These are phyloP conservation scores for Stachybotrys elegans DNA, from an alignment of 2,329 filamentous ascomycete species.

Conservation along the genomic window DNA sequence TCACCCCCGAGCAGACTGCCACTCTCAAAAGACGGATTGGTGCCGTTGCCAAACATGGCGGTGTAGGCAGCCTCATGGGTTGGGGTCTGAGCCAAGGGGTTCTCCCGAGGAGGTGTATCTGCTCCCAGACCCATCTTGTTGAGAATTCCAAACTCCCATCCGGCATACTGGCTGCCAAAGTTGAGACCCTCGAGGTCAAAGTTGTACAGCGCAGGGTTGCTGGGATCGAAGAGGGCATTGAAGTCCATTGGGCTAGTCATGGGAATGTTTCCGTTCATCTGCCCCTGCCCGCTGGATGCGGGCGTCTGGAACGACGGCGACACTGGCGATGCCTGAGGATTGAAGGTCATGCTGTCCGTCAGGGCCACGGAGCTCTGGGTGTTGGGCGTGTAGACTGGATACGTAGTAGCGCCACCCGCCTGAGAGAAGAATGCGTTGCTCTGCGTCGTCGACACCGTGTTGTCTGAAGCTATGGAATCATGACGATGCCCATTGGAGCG, in stretches of 20 bases:
- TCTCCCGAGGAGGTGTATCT: slow-evolving; percentile 72
- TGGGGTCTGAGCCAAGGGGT: slow-evolving; percentile 35
- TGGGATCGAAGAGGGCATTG: slow-evolving; percentile 74
- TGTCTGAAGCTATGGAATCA: slow-evolving; percentile 42
- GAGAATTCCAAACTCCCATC: slow-evolving; percentile 92
- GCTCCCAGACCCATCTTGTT: slow-evolving; percentile 80
- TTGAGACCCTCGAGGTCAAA: slow-evolving; percentile 85
- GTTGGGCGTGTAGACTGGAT: slow-evolving; percentile 44
- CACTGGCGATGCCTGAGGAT: slow-evolving; percentile 65
- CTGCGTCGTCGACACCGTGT: slow-evolving; percentile 30
- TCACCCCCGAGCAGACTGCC: slow-evolving; percentile 42
- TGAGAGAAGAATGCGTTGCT: slow-evolving; percentile 44
- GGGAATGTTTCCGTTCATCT: slow-evolving; percentile 44
- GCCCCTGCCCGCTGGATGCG: slow-evolving; percentile 42
- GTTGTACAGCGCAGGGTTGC: slow-evolving; percentile 89
- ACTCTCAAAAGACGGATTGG: slow-evolving; percentile 45
- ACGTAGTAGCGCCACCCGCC: slow-evolving; percentile 35
- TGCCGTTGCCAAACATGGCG: slow-evolving; percentile 47
- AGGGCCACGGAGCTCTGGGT: slow-evolving; percentile 41
- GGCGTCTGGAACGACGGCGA: slow-evolving; percentile 64
- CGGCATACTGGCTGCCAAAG: slow-evolving; percentile 94
- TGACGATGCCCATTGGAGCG: slow-evolving; percentile 42
- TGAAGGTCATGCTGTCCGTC: slow-evolving; percentile 49
- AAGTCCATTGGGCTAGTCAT: slow-evolving; percentile 47
- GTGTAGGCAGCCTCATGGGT: slow-evolving; percentile 33